Base-by-base conservation (phyloP, 805 yeast species). In the Ogataea thermomethanolica region DNA sequence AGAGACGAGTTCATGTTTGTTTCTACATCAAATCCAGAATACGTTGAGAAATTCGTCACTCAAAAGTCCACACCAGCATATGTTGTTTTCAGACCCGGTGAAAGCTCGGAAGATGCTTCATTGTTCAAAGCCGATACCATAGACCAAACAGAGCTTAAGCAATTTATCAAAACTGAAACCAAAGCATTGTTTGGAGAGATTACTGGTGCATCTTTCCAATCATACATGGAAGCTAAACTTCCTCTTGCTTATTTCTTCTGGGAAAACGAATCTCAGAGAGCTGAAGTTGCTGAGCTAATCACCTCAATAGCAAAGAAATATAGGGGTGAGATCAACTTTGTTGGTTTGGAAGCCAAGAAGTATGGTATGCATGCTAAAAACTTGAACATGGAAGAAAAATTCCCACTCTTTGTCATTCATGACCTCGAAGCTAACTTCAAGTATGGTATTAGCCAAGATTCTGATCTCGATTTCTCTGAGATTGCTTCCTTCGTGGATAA, bases 211-310 rank as follows among this genome's bases (percentile, higher is more conserved):
- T 82, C 93, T 49, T 93, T 83, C 74, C 69, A 74, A 65, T 59
- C 71, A 29, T 93, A 90, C 72, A 78, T 86, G 74, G 66, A 72
- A 41, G 69, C 89, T 44, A 74, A 78, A 25, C 50, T 79, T 41
- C 99, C 99, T 48, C 67, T 93, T 51, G 95, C 87, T 39, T 91
- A 90, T 74, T 80, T 84, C 64, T 93, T 93, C 71, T 88, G 85
- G 70, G 78, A 75, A 53, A 66, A 73, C 35, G 74, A 74, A 35
- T 85, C 79, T 49, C 81, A 86, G 68, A 79, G 82, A 61, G 76
- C 66, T 27, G 73, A 69, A 26, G 74, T 77, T 50, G 67, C 67
- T 34, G 69, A 70, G 31, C 59, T 69, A 38, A 73, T 90, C 55
- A 66, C 60, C 45, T 74, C 78, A 40, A 67, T 84, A 56, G 95